These are phyloP conservation scores for Silybum marianum DNA, from an alignment of 129 eudicot species.

Conservation along the genomic window DNA sequence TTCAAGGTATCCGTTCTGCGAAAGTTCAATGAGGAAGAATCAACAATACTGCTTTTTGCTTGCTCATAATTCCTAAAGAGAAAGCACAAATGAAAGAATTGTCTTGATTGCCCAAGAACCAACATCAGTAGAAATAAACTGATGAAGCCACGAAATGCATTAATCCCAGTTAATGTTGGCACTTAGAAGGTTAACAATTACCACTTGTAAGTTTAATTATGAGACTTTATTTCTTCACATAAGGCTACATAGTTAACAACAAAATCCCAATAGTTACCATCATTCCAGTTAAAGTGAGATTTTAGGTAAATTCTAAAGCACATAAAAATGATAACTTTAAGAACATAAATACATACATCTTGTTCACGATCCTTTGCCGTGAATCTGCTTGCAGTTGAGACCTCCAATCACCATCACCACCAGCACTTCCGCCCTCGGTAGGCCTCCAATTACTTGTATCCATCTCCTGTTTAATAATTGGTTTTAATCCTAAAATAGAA, in stretches of 20 bases:
- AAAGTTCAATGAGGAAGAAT: background rate
- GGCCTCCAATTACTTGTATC: conserved; percentile 47
- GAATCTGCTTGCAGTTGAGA: background rate
- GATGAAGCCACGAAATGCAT: background rate
- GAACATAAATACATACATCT: background rate
- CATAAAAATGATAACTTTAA: background rate
- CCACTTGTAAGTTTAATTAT: background rate
- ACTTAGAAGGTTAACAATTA: background rate
- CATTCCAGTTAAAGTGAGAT: background rate
- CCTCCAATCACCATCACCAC: conserved; percentile 22
- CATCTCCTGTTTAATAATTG: background rate
- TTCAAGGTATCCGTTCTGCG: conserved; percentile 62
- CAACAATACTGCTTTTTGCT: conserved; percentile 27
- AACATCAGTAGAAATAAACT: background rate
- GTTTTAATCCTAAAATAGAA: background rate
- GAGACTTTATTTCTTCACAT: background rate
- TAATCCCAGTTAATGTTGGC: background rate
- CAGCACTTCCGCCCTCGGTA: conserved; percentile 38
- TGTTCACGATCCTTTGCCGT: background rate
- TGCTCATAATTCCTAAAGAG: background rate
- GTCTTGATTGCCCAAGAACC: background rate
- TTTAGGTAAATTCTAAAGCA: background rate
- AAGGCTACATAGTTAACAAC: too few relatives aligned
- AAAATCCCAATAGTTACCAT: background rate
- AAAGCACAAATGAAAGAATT: background rate